These are phyloP conservation scores for Cyberlindnera galapagoensis DNA, from an alignment of 805 yeast genomes.

Conservation along the genomic window DNA sequence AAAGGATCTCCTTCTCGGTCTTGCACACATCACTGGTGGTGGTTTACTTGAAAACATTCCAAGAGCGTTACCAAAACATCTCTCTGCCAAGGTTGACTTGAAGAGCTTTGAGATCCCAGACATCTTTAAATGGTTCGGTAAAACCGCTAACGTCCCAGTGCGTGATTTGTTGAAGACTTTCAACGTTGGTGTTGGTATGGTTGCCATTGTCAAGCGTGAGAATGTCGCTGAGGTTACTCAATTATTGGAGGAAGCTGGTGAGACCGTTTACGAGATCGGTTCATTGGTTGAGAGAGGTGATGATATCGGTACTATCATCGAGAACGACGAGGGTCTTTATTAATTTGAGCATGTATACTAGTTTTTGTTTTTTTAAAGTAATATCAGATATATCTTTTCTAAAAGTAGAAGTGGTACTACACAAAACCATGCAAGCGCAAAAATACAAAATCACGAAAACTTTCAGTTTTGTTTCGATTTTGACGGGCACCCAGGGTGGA, in stretches of 20 bases:
- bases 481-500: too few relatives aligned
- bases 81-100: conserved; percentile 79
- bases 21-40: conserved; percentile 98
- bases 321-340: conserved; percentile 23
- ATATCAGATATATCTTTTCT: too few relatives aligned
- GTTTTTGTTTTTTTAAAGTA: not conserved
- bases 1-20: conserved; percentile 66
- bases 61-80: conserved; percentile 76
- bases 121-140: conserved; percentile 92
- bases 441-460: too few relatives aligned
- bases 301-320: conserved; percentile 47
- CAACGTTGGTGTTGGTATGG: conserved; percentile 97
- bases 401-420: too few relatives aligned
- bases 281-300: conserved; percentile 41
- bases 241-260: conserved; percentile 58
- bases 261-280: conserved; percentile 70
- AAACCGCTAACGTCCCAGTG: conserved; percentile 83
- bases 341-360: conserved; percentile 1
- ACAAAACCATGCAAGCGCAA: too few relatives aligned
- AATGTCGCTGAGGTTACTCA: conserved; percentile 53
- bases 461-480: too few relatives aligned
- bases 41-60: conserved; percentile 96
- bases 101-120: conserved; percentile 77
- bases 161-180: conserved; percentile 83
- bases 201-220: conserved; percentile 66